These are phyloP conservation scores for Diaporthe ilicicola DNA, from an alignment of 2,329 filamentous ascomycete genomes.

Conservation along the genomic window DNA sequence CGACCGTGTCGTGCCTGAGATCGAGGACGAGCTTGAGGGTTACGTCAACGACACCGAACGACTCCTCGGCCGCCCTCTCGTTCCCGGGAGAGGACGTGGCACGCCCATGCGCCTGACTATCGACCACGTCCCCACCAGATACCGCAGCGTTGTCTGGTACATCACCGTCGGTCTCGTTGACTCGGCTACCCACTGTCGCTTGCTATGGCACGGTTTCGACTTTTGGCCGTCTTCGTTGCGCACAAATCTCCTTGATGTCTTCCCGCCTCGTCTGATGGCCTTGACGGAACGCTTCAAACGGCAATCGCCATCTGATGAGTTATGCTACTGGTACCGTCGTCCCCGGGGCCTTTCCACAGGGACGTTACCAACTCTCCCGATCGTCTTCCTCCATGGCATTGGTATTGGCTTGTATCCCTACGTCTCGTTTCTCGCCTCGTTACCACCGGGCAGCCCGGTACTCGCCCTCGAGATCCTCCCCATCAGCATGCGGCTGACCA, in stretches of 20 bases:
- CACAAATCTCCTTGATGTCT: constrained; percentile 45
- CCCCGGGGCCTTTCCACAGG: not conserved
- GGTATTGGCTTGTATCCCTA: constrained; percentile 35
- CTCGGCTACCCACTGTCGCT: constrained; percentile 53
- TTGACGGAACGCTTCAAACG: constrained; percentile 1
- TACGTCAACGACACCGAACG: constrained; percentile 63
- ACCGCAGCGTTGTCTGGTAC: constrained; percentile 73
- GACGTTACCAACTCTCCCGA: constrained; percentile 26
- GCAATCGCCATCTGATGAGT: constrained; percentile 27
- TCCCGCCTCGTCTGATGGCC: constrained; percentile 65
- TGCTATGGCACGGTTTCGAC: constrained; percentile 59
- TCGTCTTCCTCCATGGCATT: constrained; percentile 36
- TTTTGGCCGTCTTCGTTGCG: constrained; percentile 55
- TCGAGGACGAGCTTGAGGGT: constrained; percentile 52
- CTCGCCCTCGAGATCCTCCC: constrained; percentile 35
- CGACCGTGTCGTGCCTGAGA: constrained; percentile 37
- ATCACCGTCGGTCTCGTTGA: constrained; percentile 64
- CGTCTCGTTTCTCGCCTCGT: constrained; percentile 26
- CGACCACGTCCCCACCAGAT: constrained; percentile 68
- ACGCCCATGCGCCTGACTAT: constrained; percentile 69
- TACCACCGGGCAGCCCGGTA: constrained; percentile 32
- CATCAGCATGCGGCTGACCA: constrained; percentile 34
- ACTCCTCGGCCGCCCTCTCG: constrained; percentile 58
- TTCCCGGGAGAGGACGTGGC: constrained; percentile 63
- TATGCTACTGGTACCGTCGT: constrained; percentile 34